A percentile compares a stretch with the other conserved stretches of the same genome.
phyloP scores from a whole-genome alignment of 371 early-diverging fungal genomes.

The Mucor mucedo region DNA sequence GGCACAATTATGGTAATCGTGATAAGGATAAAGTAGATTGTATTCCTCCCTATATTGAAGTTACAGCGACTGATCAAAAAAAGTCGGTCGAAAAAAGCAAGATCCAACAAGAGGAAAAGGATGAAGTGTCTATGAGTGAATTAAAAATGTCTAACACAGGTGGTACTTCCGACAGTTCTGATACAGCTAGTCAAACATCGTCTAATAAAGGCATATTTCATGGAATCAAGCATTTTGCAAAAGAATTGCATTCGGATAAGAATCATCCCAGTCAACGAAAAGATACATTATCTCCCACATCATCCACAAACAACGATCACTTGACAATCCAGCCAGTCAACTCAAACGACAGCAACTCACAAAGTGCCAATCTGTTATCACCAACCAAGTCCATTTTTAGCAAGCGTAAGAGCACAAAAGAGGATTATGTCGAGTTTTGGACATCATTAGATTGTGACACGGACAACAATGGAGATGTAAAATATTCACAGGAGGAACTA shows the following conservation, averaged over 20 bases:
- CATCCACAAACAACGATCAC: not conserved
- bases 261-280: slow-evolving; percentile 1
- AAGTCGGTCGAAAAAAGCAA: not conserved
- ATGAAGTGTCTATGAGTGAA: not conserved
- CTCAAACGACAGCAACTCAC: not conserved
- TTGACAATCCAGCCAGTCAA: not conserved
- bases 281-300: not conserved
- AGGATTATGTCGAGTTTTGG: slow-evolving; percentile 36
- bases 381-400: slow-evolving; percentile 19
- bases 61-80: not conserved
- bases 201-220: not conserved
- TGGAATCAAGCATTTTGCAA: not conserved
- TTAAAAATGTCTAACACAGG: not conserved
- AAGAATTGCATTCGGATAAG: not conserved
- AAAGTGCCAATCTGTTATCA: not conserved
- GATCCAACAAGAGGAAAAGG: slow-evolving; percentile 14
- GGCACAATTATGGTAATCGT: slow-evolving; percentile 3
- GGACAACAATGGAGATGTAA: slow-evolving; percentile 27
- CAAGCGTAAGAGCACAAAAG: slow-evolving; percentile 26
- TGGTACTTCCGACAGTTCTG: slow-evolving; percentile 11
- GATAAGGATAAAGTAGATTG: slow-evolving; percentile 15
- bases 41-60: slow-evolving; percentile 25
- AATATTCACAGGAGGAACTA: not conserved
- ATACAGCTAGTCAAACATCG: not conserved
- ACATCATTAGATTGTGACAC: slow-evolving; percentile 28